Evolutionary conservation across 1,139 yeast species (phyloP), one percentile per base, ranked within the genome.

Genomic region (Kurtzmaniella quercitrusa): DNA sequence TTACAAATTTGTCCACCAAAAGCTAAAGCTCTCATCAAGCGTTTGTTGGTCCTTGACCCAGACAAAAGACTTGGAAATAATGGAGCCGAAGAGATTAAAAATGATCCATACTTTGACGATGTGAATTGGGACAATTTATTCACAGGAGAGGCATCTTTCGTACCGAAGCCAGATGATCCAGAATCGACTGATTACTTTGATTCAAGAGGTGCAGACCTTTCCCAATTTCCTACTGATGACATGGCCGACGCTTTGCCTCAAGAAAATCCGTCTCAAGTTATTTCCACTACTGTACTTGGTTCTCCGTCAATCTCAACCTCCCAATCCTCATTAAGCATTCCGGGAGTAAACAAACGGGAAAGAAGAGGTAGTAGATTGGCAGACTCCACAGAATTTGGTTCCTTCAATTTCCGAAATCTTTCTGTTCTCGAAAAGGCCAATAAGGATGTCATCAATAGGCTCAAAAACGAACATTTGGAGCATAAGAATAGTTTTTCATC

Each of bases 171-270:
- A 12, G 89, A 84, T 14, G 77, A 88, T 52, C 96, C 96, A 0
- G 96, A 87, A 54, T 82, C 84, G 44, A 91, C 97, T 0, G 96
- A 89, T 45, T 93, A 93, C 57, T 94, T 93, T 62, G 98, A 94
- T 55, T 56, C 77, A 8, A 78, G 99, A 51, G 99, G 99, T 5
- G 98, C 97, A 0, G 79, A 74, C 12, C 61, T 84, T 47, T 71
- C 76, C 3, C 80, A 76, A 45, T 82, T 87, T 44, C 84, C 85
- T 0, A 62, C 65, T 35, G 76, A 65, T 33, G 73, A 68, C 26
- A 66, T 60, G 16, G 5, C 15, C 3, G 34, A 30, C 15, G 14
- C 30, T 6, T 4, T 9, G n/a, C 30, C 30, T 26, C 18, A 30
- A 14, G 62, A 55, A 32, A 51, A 46, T 12, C 40, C 40, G 15